A percentile compares a stretch with the other conserved stretches of the same genome.
Conservation (phyloP, 805 yeast species). For the Zygotorulaspora sp. region DNA sequence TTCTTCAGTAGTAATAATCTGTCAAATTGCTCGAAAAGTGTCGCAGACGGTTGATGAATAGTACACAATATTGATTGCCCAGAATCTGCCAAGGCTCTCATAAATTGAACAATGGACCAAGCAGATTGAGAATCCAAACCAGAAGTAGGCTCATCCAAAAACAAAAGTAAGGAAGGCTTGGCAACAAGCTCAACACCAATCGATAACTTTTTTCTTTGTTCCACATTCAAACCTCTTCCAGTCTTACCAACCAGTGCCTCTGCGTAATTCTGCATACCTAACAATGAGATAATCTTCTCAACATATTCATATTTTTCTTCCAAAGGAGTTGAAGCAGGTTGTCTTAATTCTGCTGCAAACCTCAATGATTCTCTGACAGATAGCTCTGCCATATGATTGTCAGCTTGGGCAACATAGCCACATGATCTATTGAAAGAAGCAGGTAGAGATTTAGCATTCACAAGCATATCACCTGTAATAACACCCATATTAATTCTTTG, state of each 20-base stretch:
- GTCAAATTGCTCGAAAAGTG: conserved; percentile 62
- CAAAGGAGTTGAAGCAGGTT: conserved; percentile 52
- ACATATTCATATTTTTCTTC: conserved; percentile 63
- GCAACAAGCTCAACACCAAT: conserved; percentile 72
- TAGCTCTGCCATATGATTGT: conserved; percentile 61
- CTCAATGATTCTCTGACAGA: conserved; percentile 72
- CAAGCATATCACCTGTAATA: conserved; percentile 66
- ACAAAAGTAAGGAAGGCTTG: conserved; percentile 56
- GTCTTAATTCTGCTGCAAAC: conserved; percentile 70
- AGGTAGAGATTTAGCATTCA: conserved; percentile 58
- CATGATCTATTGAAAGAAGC: conserved; percentile 69
- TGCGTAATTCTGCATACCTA: conserved; percentile 66
- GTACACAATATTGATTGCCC: conserved; percentile 77
- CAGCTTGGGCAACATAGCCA: conserved; percentile 81
- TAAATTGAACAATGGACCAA: conserved; percentile 64
- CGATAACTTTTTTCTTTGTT: conserved; percentile 62
- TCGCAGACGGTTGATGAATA: conserved; percentile 74
- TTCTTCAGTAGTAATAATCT: conserved; percentile 60
- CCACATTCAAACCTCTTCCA: conserved; percentile 68
- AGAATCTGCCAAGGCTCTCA: conserved; percentile 61
- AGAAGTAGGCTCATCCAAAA: conserved; percentile 70
- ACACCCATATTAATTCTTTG: conserved; percentile 68
- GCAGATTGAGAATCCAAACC: conserved; percentile 64
- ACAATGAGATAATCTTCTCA: conserved; percentile 58
- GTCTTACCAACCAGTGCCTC: conserved; percentile 78